A percentile compares a stretch with the other conserved stretches of the same genome.
Conservation (phyloP, 495 filamentous ascomycete genomes). For the Lophiostoma macrostomum region DNA sequence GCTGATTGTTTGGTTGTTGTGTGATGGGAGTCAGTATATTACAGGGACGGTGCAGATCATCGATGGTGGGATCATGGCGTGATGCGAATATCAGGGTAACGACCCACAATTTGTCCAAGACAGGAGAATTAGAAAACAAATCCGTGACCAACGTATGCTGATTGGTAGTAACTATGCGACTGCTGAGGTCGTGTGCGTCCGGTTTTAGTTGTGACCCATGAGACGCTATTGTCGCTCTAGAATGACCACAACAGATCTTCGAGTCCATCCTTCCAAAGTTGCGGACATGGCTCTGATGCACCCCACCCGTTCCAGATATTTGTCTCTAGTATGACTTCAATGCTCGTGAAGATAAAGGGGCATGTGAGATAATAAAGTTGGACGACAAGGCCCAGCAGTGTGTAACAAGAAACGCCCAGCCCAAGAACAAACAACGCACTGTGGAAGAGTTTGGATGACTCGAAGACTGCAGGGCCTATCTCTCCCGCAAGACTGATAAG, state of each 20-base stretch:
- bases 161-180: too few species aligned
- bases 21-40: slow-evolving; percentile 55
- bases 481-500: background rate
- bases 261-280: background rate
- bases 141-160: too few species aligned
- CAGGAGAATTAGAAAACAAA: too few species aligned
- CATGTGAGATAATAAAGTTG: too few species aligned
- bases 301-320: background rate
- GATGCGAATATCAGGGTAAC: too few species aligned
- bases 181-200: too few species aligned
- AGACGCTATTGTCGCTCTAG: too few species aligned
- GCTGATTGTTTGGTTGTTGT: slow-evolving; percentile 55
- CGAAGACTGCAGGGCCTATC: background rate
- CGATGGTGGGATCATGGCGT: slow-evolving; percentile 37
- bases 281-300: background rate
- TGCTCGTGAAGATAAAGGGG: too few species aligned
- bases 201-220: too few species aligned
- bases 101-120: too few species aligned
- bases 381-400: background rate
- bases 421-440: background rate
- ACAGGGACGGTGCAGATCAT: slow-evolving; percentile 49
- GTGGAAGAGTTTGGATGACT: background rate
- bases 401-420: background rate
- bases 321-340: background rate
- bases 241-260: background rate